phyloP scores from a whole-genome alignment of 768 basidiomycete species.

The Artomyces pyxidatus region DNA sequence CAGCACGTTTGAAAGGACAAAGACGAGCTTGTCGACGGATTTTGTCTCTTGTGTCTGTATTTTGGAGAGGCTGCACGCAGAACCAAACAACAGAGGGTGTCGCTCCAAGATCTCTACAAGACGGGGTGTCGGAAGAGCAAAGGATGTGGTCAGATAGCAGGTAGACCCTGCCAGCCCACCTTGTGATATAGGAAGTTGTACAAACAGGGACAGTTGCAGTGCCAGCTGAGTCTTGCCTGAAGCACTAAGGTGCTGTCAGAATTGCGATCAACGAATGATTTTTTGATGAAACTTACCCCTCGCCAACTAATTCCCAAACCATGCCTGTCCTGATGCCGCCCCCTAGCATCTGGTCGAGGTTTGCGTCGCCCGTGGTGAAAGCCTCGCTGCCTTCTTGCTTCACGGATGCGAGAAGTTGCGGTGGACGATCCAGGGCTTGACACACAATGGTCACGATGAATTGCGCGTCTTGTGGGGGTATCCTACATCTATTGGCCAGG shows the following conservation, averaged over 20 bases:
- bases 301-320: constrained; percentile 84
- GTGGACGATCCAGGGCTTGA: constrained; percentile 29
- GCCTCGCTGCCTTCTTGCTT: constrained; percentile 31
- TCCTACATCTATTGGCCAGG: constrained; percentile 47
- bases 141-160: constrained; percentile 73
- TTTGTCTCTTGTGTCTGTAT: constrained; percentile 56
- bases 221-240: constrained; percentile 94
- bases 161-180: constrained; percentile 60
- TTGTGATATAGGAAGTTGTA: constrained; percentile 54
- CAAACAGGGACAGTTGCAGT: constrained; percentile 71
- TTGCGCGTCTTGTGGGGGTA: constrained; percentile 41
- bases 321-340: constrained; percentile 76
- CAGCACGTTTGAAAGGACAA: constrained; percentile 46
- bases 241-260: constrained; percentile 42
- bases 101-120: constrained; percentile 55
- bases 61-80: constrained; percentile 40
- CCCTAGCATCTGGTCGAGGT: constrained; percentile 61
- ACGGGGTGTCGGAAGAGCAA: constrained; percentile 58
- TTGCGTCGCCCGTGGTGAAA: constrained; percentile 67
- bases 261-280: background rate
- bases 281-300: constrained; percentile 51
- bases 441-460: constrained; percentile 44
- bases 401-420: constrained; percentile 35
- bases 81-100: constrained; percentile 38
- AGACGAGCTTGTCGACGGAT: constrained; percentile 44